These are phyloP conservation scores for Candida hungchunana DNA, from an alignment of 805 yeast species.

Conservation along the genomic window DNA sequence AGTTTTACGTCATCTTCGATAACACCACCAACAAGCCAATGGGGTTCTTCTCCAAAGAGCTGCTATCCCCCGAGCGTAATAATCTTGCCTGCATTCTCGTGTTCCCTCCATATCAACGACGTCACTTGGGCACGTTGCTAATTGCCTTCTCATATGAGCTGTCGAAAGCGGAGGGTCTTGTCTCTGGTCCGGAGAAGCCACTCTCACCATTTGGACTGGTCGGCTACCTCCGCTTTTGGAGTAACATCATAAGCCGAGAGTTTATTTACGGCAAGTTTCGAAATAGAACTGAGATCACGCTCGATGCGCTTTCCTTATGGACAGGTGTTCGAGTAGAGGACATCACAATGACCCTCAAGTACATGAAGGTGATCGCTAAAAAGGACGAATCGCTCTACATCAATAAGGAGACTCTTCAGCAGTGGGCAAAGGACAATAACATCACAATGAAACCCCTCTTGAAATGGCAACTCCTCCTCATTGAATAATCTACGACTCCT, in stretches of 20 bases:
- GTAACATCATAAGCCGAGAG: constrained; percentile 43
- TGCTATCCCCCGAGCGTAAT: constrained; percentile 68
- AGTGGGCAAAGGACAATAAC: constrained; percentile 18
- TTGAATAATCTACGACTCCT: constrained; percentile 2
- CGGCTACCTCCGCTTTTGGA: constrained; percentile 77
- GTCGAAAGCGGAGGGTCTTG: constrained; percentile 55
- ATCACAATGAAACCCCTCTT: constrained; percentile 15
- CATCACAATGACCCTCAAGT: constrained; percentile 51
- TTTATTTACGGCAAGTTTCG: constrained; percentile 39
- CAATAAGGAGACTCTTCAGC: constrained; percentile 9
- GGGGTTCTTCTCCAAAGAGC: constrained; percentile 92
- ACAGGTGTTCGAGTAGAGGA: constrained; percentile 69
- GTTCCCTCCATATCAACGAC: constrained; percentile 88
- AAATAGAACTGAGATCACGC: constrained; percentile 30
- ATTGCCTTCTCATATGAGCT: constrained; percentile 81
- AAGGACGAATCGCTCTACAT: constrained; percentile 19
- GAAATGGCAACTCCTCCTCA: constrained; percentile 11
- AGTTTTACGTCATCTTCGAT: constrained; percentile 72
- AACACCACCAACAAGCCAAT: constrained; percentile 48
- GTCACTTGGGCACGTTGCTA: constrained; percentile 69
- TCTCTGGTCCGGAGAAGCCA: constrained; percentile 92
- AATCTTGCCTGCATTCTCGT: constrained; percentile 88
- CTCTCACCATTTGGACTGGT: constrained; percentile 75
- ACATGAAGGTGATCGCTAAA: constrained; percentile 43
- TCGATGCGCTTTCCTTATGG: constrained; percentile 45